These are phyloP conservation scores for Ascochyta pisi DNA, from an alignment of 2,329 filamentous ascomycete species.

Conservation along the genomic window DNA sequence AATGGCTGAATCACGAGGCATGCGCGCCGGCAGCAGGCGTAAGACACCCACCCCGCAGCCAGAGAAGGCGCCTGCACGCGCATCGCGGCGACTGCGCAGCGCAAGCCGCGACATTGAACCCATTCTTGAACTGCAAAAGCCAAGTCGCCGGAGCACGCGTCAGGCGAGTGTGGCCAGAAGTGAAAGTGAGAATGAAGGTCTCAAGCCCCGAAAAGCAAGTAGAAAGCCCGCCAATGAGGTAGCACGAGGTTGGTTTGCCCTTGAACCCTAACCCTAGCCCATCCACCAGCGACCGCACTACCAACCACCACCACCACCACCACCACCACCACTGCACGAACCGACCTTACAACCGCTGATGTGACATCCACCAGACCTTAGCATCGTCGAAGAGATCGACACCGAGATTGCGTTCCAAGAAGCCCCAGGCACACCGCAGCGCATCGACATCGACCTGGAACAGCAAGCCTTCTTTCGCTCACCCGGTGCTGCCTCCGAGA, in stretches of 20 bases:
- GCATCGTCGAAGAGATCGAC: slow-evolving; percentile 43
- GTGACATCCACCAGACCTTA: slow-evolving; percentile 35
- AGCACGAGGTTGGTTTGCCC: slow-evolving; percentile 37
- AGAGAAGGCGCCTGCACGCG: slow-evolving; percentile 29
- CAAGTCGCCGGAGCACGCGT: slow-evolving; percentile 35
- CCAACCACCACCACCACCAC: not conserved
- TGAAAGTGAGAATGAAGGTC: slow-evolving; percentile 29
- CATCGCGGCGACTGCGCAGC: slow-evolving; percentile 47
- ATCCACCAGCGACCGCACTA: not conserved
- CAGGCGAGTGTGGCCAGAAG: slow-evolving; percentile 41
- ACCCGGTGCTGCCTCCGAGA: slow-evolving; percentile 50
- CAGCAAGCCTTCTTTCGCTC: slow-evolving; percentile 32
- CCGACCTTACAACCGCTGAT: slow-evolving; percentile 19
- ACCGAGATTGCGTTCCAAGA: slow-evolving; percentile 30
- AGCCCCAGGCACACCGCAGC: slow-evolving; percentile 34
- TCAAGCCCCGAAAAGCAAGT: slow-evolving; percentile 27
- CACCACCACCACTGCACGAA: not conserved
- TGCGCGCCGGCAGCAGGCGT: slow-evolving; percentile 45
- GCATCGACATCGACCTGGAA: slow-evolving; percentile 9
- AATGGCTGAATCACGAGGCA: slow-evolving; percentile 45
- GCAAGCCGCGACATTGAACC: slow-evolving; percentile 49
- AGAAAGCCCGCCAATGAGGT: slow-evolving; percentile 32
- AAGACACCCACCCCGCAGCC: slow-evolving; percentile 42
- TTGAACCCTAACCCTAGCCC: slow-evolving; percentile 3
- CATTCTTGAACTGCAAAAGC: slow-evolving; percentile 24